Evolutionary conservation across 805 yeast species (phyloP), one percentile per base, ranked within the genome.

Genomic region (Cyberlindnera japonica): DNA sequence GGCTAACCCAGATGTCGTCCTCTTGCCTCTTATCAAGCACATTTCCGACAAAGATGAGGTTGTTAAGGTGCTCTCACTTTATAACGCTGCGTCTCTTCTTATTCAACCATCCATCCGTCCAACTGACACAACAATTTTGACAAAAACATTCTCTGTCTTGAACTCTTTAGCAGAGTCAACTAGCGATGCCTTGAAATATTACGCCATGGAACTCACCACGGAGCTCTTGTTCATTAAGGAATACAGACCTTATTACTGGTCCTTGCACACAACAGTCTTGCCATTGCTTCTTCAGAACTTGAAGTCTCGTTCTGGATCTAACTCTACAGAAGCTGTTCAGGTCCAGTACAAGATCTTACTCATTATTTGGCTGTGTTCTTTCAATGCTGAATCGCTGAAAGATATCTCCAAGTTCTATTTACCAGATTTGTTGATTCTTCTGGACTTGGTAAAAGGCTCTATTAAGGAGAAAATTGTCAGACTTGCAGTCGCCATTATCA

Each of bases 391-490:
- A 62, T 47, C 68, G 74, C 51, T 74, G 69, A 44, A 65, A 64
- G 54, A 72, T 65, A 50, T 86, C 67, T 64, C 77, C 69, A n/a
- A 75, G 67, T 46, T 64, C 74, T 57, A 74, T 75, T 40, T 80
- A 68, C 35, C 69, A 57, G 61, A 71, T 73, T 65, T 70, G 47
- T 55, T 55, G 39, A 62, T 53, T 47, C 67, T 61, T 55, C 62
- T 75, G 46, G 63, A 64, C 28, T 70, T 86, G 35, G 77, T 89
- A 21, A 85, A 83, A 58, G 77, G 79, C 43, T 86, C 96, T 2
- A 85, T 91, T 50, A 93, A 93, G 68, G 95, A 90, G 65, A 93
- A 93, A 68, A 79, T 93, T 40, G 84, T 88, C 23, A 75, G 99
- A 58, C 69, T 93, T 32, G 73, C 93, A n/a, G 71, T 89, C 20